Conservation (phyloP, 1,284 basidiomycete species). For the Tylopilus orsonianus region DNA sequence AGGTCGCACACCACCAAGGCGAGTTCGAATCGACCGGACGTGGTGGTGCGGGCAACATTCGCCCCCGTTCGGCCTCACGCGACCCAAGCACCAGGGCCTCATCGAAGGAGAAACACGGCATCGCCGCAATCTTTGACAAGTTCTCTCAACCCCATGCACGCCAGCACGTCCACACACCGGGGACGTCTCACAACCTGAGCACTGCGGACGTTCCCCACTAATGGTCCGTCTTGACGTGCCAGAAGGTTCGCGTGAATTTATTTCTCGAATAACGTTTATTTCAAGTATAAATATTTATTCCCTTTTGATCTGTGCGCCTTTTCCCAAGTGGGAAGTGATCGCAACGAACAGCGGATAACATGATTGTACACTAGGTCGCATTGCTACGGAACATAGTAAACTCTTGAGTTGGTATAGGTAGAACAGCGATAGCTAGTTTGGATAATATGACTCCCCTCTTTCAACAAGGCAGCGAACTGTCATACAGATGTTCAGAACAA, state of each 20-base stretch:
- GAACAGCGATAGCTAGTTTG: no score
- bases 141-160: conserved; percentile 29
- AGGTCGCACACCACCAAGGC: conserved; percentile 26
- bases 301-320: no score
- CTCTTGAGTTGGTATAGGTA: no score
- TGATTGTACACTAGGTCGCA: no score
- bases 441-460: no score
- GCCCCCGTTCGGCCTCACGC: conserved; percentile 44
- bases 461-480: no score
- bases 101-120: conserved; percentile 35
- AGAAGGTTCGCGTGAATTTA: not conserved
- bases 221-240: not conserved
- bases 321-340: no score
- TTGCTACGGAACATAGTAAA: no score
- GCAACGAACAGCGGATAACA: no score
- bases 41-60: conserved; percentile 76
- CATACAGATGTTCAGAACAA: no score
- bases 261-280: not conserved
- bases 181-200: not conserved
- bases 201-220: not conserved
- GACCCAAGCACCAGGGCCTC: conserved; percentile 29
- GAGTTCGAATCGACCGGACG: conserved; percentile 55
- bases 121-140: conserved; percentile 33
- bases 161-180: not conserved
- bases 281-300: not conserved